Evolutionary conservation across 352 stramenopile species (phyloP).

Genomic region (Phytophthora pluvialis): DNA sequence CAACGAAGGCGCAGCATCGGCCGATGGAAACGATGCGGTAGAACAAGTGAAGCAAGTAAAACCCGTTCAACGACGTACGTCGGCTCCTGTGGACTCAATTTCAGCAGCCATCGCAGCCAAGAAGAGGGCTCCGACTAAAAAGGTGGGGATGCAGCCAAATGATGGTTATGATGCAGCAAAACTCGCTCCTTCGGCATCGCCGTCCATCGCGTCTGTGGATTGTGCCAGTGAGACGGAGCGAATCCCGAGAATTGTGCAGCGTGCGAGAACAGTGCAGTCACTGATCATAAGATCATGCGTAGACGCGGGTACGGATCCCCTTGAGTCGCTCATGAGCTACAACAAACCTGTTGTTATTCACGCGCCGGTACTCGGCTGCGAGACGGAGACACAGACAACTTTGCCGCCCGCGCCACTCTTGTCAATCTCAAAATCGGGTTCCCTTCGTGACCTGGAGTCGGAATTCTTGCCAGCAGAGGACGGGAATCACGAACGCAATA

Average conservation of each 20-base stretch:
- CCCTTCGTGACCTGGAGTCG: conserved; percentile 2
- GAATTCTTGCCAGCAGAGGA: not conserved
- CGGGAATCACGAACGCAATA: conserved; percentile 11
- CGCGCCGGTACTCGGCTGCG: conserved; percentile 16
- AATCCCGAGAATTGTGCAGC: conserved; percentile 28
- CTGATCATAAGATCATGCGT: conserved; percentile 42
- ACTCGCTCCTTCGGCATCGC: not conserved
- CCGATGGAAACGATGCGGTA: conserved; percentile 2
- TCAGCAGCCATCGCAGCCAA: conserved; percentile 15
- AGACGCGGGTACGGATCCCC: conserved; percentile 59
- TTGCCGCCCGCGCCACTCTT: conserved; percentile 45
- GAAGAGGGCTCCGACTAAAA: conserved; percentile 5
- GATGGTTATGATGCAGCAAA: conserved; percentile 4
- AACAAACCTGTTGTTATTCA: conserved; percentile 9
- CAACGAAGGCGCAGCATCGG: not conserved
- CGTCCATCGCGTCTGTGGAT: conserved; percentile 7
- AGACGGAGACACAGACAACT: conserved; percentile 61
- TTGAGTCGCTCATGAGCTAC: conserved; percentile 55
- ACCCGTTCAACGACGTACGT: conserved; percentile 11
- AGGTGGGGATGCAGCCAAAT: conserved; percentile 3
- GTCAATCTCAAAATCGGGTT: conserved; percentile 26
- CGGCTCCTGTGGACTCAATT: conserved; percentile 15
- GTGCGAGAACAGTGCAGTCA: conserved; percentile 32
- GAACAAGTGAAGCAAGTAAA: not conserved
- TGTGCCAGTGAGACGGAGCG: conserved; percentile 7